phyloP scores from a whole-genome alignment of 1,284 basidiomycete species.

The Schizopora paradoxa region DNA sequence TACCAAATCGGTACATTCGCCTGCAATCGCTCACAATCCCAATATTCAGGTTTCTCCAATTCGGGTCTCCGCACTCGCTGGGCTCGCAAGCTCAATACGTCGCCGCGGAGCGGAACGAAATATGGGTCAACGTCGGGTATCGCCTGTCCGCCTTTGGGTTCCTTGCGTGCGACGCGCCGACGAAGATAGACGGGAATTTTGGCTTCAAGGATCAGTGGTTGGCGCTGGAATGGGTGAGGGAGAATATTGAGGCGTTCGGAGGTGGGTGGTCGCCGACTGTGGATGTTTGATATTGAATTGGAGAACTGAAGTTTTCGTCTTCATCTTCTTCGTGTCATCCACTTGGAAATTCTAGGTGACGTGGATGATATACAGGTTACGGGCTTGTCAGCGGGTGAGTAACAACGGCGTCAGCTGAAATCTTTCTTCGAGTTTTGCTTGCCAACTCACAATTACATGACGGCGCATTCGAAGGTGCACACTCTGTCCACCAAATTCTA shows the following conservation, averaged over 20 bases:
- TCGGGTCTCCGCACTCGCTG: constrained; percentile 61
- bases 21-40: background rate
- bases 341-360: constrained; percentile 37
- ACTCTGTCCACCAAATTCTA: constrained; percentile 70
- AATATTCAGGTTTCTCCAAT: constrained; percentile 64
- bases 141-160: constrained; percentile 72
- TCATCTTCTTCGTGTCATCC: background rate
- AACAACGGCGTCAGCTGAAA: constrained; percentile 10
- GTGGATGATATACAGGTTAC: constrained; percentile 53
- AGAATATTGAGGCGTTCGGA: constrained; percentile 56
- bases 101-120: constrained; percentile 55
- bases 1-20: background rate
- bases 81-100: constrained; percentile 61
- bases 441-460: background rate
- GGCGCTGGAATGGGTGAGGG: constrained; percentile 52
- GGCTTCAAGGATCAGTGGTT: constrained; percentile 79
- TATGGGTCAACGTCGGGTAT: constrained; percentile 71
- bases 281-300: background rate
- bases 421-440: background rate
- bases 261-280: constrained; percentile 31
- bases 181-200: constrained; percentile 59
- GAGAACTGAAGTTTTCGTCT: background rate
- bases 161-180: constrained; percentile 55
- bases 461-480: constrained; percentile 44
- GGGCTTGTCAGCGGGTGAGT: constrained; percentile 63